Evolutionary conservation across 73 alveolate genomes (phyloP).

Genomic region (Stentor coeruleus): DNA sequence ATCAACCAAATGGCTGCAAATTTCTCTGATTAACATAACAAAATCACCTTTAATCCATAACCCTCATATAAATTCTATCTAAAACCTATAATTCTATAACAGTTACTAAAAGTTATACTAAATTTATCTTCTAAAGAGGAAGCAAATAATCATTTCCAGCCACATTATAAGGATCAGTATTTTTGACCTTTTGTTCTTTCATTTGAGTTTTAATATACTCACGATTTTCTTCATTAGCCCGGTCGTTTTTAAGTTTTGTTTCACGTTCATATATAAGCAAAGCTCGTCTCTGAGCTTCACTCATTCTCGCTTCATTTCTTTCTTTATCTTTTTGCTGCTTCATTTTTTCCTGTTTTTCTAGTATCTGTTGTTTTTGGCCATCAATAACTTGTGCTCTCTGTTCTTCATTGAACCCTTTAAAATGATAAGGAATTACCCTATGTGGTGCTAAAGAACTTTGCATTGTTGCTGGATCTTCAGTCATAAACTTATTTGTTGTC

Average conservation of each 20-base stretch:
- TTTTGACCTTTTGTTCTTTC: conserved; percentile 17
- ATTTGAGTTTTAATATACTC: conserved; percentile 27
- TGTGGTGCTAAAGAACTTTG: conserved; percentile 67
- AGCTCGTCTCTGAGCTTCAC: conserved; percentile 16
- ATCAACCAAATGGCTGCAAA: background rate
- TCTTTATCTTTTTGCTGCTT: conserved; percentile 3
- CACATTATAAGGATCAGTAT: conserved; percentile 29
- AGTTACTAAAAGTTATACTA: too few species aligned
- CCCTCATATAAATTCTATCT: too few species aligned
- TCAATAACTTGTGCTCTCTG: conserved; percentile 46
- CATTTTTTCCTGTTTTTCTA: conserved; percentile 34
- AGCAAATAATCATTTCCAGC: conserved; percentile 15
- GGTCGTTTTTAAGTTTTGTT: background rate
- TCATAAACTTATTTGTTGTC: conserved; percentile 38
- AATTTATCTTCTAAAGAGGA: background rate
- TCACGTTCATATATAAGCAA: conserved; percentile 14
- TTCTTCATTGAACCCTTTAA: conserved; percentile 66
- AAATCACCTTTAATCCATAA: too few species aligned
- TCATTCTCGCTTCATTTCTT: conserved; percentile 6
- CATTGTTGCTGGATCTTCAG: conserved; percentile 67
- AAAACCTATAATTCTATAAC: too few species aligned
- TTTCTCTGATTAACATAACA: background rate
- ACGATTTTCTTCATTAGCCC: conserved; percentile 24
- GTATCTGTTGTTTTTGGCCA: conserved; percentile 57
- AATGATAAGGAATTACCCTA: conserved; percentile 86